Base-by-base conservation (phyloP, 2,329 filamentous ascomycete genomes). In the Aspergillus sp. region DNA sequence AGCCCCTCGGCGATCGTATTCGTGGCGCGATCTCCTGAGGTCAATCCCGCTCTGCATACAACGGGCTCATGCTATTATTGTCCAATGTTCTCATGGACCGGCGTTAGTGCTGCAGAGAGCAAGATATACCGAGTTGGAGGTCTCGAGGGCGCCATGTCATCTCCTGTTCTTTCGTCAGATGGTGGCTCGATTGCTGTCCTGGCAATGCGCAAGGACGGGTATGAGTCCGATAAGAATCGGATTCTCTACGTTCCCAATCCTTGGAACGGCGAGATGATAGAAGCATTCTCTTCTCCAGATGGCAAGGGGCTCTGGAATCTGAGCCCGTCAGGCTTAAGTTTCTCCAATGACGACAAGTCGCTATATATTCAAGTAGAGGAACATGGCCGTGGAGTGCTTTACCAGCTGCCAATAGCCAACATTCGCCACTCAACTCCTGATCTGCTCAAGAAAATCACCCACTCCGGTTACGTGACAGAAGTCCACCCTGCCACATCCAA, bases 1-100 rank as follows among this genome's bases (percentile, higher is more conserved):
- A 78, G 77, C 48, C 70, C 72, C 0, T 70, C 69, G 1, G 77
- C 78, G 24, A 74, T 79, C 52, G 74, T 76, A 3, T 79, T 81
- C 58, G 72, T 80, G 48, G 73, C 76, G 1, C 80, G 79, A 58
- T 78, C 80, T 57, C 78, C 78, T 2, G 66, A 64, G 6, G 56
- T 79, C 13, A 76, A 78, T 53, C 75, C 76, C 11, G 78, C 79
- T 5, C 74, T 72, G 2, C 78, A 81, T 64, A 81, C 79, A 0
- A 73, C 75, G 48, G 76, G 76, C 63, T 71, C 76, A 1, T 75
- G 74, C 53, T 81, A 80, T 63, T 78, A 76, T 62, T 71, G 76
- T 38, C 71, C 75, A 5, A 74, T 78, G 65, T 73, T 74, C 55
- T 76, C 76, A 4, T 74, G 75, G 68, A 74, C 75, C 20, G 71